Conservation (phyloP, 805 yeast species). For the Metschnikowia reukaufii region DNA sequence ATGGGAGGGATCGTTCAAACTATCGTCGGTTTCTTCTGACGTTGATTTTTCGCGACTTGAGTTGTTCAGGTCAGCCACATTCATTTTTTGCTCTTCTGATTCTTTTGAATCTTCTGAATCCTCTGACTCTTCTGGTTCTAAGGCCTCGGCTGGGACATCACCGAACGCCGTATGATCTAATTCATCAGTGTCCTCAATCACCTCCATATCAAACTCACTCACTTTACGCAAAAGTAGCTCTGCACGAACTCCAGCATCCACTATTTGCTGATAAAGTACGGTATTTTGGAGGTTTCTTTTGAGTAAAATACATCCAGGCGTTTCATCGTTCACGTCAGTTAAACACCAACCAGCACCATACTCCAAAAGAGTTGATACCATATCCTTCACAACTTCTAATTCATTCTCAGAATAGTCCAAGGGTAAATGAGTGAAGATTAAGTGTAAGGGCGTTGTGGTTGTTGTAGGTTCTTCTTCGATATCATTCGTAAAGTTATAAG, state of each 20-base stretch:
- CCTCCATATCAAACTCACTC: constrained; percentile 61
- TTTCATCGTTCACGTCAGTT: constrained; percentile 65
- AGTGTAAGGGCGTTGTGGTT: constrained; percentile 80
- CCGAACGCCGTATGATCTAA: constrained; percentile 27
- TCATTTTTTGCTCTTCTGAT: too few species aligned
- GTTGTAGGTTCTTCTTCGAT: constrained; percentile 32
- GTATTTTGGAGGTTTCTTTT: constrained; percentile 46
- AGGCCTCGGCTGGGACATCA: background rate
- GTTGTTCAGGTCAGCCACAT: too few species aligned
- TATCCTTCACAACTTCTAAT: constrained; percentile 39
- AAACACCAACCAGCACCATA: constrained; percentile 94
- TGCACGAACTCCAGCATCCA: constrained; percentile 88
- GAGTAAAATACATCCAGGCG: constrained; percentile 81
- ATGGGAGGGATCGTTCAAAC: constrained; percentile 52
- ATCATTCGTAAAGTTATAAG: constrained; percentile 52
- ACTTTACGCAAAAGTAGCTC: constrained; percentile 77
- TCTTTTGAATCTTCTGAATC: too few species aligned
- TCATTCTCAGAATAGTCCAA: constrained; percentile 48
- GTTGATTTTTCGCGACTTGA: too few species aligned
- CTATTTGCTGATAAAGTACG: constrained; percentile 48
- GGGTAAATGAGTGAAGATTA: constrained; percentile 56
- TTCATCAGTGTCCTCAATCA: constrained; percentile 44
- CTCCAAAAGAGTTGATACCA: constrained; percentile 69
- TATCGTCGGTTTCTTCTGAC: background rate
- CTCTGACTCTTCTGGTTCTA: constrained; percentile 10